Evolutionary conservation across 2,329 filamentous ascomycete species (phyloP), one percentile per base, ranked within the genome.

Genomic region (Neofusicoccum cordaticola): DNA sequence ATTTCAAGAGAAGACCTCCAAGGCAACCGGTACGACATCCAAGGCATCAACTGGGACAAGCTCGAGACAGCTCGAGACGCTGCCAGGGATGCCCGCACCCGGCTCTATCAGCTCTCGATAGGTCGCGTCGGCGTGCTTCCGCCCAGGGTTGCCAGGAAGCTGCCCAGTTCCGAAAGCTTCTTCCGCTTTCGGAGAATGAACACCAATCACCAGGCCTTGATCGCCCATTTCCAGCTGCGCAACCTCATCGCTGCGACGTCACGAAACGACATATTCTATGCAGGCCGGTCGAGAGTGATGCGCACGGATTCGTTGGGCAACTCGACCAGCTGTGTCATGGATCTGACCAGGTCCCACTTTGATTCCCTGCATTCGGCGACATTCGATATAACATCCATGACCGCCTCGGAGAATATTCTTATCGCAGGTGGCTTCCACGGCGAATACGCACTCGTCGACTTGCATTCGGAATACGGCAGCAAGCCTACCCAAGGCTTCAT

Each of bases 161-260:
- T 82, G 9, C 76, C 76, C 8, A 73, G 74, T 42, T 75, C 73
- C 1, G 83, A 83, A 66, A 75, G 71, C 19, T 83, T 78, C 67
- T 85, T 84, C 71, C 76, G 75, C 4, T 82, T 81, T 63, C 78
- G 78, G 48, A 75, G 80, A 35, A 83, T 83, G 77, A 80, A 82
- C 66, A 83, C 81, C 0, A 74, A 74, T 11, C 80, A 83, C 67
- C 80, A 77, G 62, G 80, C 83, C 4, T 79, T 77, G n/a, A 80
- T 84, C 52, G 79, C 82, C 35, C 85, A 88, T 70, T 87, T 86
- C 67, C 85, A 88, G 68, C 79, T 88, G 3, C 84, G 85, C 13
- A 86, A 87, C 67, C 73, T 86, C 8, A 77, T 88, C 69, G 82
- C 83, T 4, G 81, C 83, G 3, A 82, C 80, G 8, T 82, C 82